A percentile compares a stretch with the other conserved stretches of the same genome.
Evolutionary conservation across 2,329 filamentous ascomycete genomes (phyloP).

Genomic region (Sporothrix curviconia): DNA sequence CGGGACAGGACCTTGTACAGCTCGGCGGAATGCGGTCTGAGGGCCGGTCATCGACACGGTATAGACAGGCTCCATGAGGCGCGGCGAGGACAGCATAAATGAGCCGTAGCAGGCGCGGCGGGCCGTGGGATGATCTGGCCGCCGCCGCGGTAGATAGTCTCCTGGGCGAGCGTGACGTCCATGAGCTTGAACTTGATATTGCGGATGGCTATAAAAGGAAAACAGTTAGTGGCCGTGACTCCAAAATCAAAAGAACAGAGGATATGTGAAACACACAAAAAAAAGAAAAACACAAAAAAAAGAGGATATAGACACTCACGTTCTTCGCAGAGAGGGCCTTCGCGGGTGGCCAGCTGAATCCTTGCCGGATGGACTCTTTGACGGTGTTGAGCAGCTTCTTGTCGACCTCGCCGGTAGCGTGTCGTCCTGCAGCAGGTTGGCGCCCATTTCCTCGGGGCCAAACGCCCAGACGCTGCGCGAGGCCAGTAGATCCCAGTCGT

Average conservation of each 20-base stretch:
- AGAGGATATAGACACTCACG: constrained; percentile 52
- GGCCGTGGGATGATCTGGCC: constrained; percentile 97
- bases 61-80: constrained; percentile 96
- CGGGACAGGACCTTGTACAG: constrained; percentile 89
- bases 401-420: constrained; percentile 87
- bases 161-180: constrained; percentile 75
- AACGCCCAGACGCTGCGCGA: constrained; percentile 98
- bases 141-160: constrained; percentile 90
- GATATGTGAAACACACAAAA: constrained; percentile 16
- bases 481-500: constrained; percentile 93
- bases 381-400: constrained; percentile 83
- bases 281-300: constrained; percentile 15
- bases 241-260: constrained; percentile 13
- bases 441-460: constrained; percentile 87
- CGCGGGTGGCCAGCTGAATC: constrained; percentile 91
- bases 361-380: constrained; percentile 87
- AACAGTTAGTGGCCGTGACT: constrained; percentile 9
- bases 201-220: constrained; percentile 65
- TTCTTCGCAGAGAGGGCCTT: constrained; percentile 96
- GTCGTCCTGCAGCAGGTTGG: constrained; percentile 95
- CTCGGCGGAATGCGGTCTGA: constrained; percentile 76
- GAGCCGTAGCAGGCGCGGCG: constrained; percentile 90
- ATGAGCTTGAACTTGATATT: constrained; percentile 98
- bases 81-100: constrained; percentile 93
- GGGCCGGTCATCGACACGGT: constrained; percentile 87